Conservation (phyloP, 2,329 filamentous ascomycete genomes). For the Akanthomyces uredinophilus region DNA sequence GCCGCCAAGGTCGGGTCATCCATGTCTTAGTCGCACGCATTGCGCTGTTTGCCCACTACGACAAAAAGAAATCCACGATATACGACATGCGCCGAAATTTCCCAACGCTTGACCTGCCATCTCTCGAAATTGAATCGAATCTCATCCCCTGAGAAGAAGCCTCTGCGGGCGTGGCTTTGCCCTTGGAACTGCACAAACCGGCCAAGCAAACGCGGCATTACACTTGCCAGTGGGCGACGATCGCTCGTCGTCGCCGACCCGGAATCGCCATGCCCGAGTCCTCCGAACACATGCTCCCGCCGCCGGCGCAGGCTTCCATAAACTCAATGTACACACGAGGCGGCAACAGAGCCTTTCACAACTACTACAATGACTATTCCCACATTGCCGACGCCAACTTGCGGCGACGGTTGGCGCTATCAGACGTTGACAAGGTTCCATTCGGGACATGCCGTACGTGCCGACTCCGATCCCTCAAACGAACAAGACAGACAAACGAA, state of each 20-base stretch:
- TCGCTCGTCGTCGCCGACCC: background rate
- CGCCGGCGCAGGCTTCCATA: slow-evolving; percentile 31
- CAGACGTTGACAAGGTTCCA: slow-evolving; percentile 73
- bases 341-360: slow-evolving; percentile 66
- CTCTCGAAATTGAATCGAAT: background rate
- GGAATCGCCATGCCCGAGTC: slow-evolving; percentile 16
- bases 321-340: slow-evolving; percentile 43
- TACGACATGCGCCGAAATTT: background rate
- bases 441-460: slow-evolving; percentile 64
- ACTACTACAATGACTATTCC: slow-evolving; percentile 66
- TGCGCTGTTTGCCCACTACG: background rate
- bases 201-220: background rate
- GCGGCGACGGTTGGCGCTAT: slow-evolving; percentile 67
- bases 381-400: slow-evolving; percentile 69
- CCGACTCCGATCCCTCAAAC: background rate
- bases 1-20: background rate
- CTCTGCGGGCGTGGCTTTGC: background rate
- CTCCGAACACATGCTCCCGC: slow-evolving; percentile 36
- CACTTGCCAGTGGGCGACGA: background rate
- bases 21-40: slow-evolving; percentile 6
- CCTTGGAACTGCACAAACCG: background rate
- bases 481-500: background rate
- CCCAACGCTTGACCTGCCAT: background rate
- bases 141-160: background rate
- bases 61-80: background rate